Base-by-base conservation (phyloP, 2,329 filamentous ascomycete species). In the Xylaria sp. region DNA sequence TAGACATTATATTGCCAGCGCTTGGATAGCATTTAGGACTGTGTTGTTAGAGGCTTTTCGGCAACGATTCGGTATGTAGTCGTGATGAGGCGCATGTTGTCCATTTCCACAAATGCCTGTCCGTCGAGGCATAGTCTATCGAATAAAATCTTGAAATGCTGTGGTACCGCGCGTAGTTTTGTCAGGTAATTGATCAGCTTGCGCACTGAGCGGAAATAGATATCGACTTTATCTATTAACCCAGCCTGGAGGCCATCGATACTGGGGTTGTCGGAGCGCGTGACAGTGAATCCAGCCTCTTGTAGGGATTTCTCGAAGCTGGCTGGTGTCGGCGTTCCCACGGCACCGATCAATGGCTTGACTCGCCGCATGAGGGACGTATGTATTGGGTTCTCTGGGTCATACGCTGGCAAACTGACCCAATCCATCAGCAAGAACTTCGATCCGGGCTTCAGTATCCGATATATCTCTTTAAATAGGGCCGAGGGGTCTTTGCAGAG, bases 71-170 rank as follows among this genome's bases (percentile, higher is more conserved):
- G 79, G 60, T 84, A 84, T 54, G 81, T 84, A 7, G 83, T 85
- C 2, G 80, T 81, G 21, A 80, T 79, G 15, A 85, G 72, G 11
- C 82, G 78, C 82, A 82, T 81, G 17, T 76, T 78, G 66, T 85
- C 83, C 82, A 85, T 84, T 74, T 84, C 79, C 60, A 84, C 80
- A 63, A 85, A 85, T 0, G 83, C 83, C 72, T 83, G 76, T 0
- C 83, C 83, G 58, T 85, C 83, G 17, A 84, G 70, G 64, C 83
- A 84, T 28, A 85, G 71, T 9, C 82, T 77, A 67, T 85, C 82
- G 70, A 85, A 82, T 49, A 85, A 73, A 5, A 78, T 79, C 75
- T 81, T 83, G 75, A 84, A 84, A 68, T 85, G 83, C 43, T 72
- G 74, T 12, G 83, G 83, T 49, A 85, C 70, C 14, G 80, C 73